Base-by-base conservation (phyloP, 208 protist species). In the Endotrypanum monterogeii region DNA sequence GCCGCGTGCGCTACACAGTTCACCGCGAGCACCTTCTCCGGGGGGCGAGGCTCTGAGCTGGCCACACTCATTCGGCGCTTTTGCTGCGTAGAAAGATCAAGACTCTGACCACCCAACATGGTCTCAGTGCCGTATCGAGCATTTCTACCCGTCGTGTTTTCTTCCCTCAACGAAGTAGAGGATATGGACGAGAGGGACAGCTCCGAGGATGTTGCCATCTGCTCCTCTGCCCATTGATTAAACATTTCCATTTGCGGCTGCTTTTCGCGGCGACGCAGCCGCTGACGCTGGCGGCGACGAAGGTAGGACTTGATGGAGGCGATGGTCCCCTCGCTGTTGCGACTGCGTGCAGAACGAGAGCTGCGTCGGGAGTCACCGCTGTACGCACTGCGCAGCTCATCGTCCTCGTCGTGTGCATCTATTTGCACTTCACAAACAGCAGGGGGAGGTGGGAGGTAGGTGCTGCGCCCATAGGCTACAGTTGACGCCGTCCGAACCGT, bases 381-480 rank as follows among this genome's bases (percentile, higher is more conserved):
- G 56, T 57, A 51, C 6, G 50, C 8, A 25, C 68, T 74, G 46
- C 50, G 58, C 46, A 61, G 37, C 4, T 69, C 67, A 1, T 69
- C 62, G 58, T 65, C 56, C 6, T 78, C 80, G 20, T 75, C 71
- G 23, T 79, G 52, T 14, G 72, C 74, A 12, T 71, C 73, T 30
- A 73, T 25, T 1, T 74, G 50, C 32, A 65, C 72, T 11, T 2
- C 67, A 14, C 54, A 65, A 9, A 25, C 66, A 32, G 37, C 28
- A 4, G 67, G 62, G 4, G 72, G 65, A 2, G 60, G 81, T 5
- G 48, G 58, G 23, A 82, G 32, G 55, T 88, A 88, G 50, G 57
- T 23, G 20, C 78, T 62, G 37, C 75, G 84, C 12, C 84, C 84
- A 78, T 88, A 88, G 14, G 81, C 73, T 2, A 68, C 60, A 39